A percentile compares a stretch with the other conserved stretches of the same genome.
Conservation (phyloP, 805 yeast genomes). For the Candida chauliodis region DNA sequence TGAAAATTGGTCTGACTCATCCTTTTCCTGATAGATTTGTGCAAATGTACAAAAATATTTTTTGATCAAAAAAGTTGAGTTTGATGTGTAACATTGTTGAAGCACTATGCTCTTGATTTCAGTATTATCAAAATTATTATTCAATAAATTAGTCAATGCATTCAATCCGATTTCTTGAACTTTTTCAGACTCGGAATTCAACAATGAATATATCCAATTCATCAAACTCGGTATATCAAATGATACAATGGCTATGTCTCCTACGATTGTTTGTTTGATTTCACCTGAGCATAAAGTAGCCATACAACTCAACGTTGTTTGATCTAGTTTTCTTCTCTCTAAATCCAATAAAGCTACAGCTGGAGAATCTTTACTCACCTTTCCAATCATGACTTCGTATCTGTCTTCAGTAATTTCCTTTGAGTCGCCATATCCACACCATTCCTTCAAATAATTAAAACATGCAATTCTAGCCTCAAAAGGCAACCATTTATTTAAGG, state of each 20-base stretch:
- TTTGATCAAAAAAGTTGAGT: constrained; percentile 37
- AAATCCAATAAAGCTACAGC: constrained; percentile 76
- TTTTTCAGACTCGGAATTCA: constrained; percentile 54
- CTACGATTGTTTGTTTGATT: constrained; percentile 49
- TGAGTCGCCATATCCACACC: constrained; percentile 89
- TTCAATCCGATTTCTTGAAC: constrained; percentile 60
- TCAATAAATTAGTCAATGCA: constrained; percentile 69
- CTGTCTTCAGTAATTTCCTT: constrained; percentile 60
- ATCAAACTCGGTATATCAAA: constrained; percentile 69
- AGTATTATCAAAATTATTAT: constrained; percentile 51
- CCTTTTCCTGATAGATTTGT: constrained; percentile 53
- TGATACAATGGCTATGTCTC: constrained; percentile 51
- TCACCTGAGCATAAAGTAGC: constrained; percentile 77
- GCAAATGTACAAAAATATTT: constrained; percentile 71
- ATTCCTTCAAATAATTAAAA: constrained; percentile 78
- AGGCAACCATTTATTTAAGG: constrained; percentile 61
- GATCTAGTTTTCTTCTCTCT: constrained; percentile 66
- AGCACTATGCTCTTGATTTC: constrained; percentile 58
- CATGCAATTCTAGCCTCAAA: constrained; percentile 83
- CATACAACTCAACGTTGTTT: constrained; percentile 78
- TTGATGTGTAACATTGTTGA: constrained; percentile 63
- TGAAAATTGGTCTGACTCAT: constrained; percentile 44
- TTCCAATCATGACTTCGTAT: constrained; percentile 53
- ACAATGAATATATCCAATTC: constrained; percentile 77
- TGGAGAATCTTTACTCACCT: constrained; percentile 37